Evolutionary conservation across 345 rosid species (phyloP), one percentile per base, ranked within the genome.

Genomic region (Clausena lansium): DNA sequence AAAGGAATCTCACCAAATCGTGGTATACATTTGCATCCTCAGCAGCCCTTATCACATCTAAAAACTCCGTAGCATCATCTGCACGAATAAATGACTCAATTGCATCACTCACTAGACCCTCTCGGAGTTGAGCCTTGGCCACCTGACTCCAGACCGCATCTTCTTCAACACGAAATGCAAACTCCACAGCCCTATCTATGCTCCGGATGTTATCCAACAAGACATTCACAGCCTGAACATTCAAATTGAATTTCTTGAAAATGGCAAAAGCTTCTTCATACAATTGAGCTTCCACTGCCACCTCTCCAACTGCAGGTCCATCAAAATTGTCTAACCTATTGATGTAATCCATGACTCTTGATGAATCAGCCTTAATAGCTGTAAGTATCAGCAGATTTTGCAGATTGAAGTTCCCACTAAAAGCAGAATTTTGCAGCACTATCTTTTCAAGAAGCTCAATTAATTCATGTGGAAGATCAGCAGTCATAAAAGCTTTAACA

Each of bases 101-200:
- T 47, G 98, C 98, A 82, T 94, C 99, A 52, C 98, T 94, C 78
- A 94, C 98, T 66, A 96, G 89, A 52, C 99, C 97, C 84, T 96
- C 98, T 80, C 93, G 84, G n/a, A 94, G 91, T 81, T 94, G 99
- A 65, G 97, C 97, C 86, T 88, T 92, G 1, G 95, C 99, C 45
- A 96, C 98, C 88, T 91, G 98, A 84, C 93, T 91, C 98, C 98
- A 96, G 71, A 94, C 99, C 73, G 94, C 86, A 84, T 96, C 98
- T 82, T 96, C 98, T 87, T 96, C 98, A 11, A 94, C 98, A 72
- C 98, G 88, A 85, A 91, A 96, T 45, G 99, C 97, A 84, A 96
- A 94, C 86, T 94, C 98, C 80, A 93, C 98, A 11, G 98, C 97
- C 62, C 94, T 89, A 33, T 93, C 95, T 75, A 91, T 87, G 90